Evolutionary conservation across 2,329 filamentous ascomycete genomes (phyloP).

Genomic region (Aureobasidium pullulans): DNA sequence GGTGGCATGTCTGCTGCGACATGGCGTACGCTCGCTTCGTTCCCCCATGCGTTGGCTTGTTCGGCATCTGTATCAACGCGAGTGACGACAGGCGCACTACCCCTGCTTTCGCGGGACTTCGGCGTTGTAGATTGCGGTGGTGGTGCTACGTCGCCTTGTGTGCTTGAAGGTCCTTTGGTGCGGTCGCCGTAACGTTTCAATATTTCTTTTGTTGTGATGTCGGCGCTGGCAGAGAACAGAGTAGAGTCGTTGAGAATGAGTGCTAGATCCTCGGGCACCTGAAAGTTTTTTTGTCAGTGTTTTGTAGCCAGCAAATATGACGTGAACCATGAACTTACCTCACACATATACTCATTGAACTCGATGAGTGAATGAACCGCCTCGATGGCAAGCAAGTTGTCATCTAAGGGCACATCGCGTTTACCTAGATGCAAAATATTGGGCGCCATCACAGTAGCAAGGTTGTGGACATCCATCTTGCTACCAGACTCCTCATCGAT

Average conservation of each 20-base stretch:
- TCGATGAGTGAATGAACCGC: constrained; percentile 86
- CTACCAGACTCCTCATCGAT: constrained; percentile 94
- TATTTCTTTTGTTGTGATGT: constrained; percentile 95
- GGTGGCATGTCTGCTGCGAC: constrained; percentile 38
- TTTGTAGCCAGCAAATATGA: neutral
- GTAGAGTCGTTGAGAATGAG: constrained; percentile 76
- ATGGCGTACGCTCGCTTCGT: constrained; percentile 76
- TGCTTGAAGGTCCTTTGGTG: constrained; percentile 43
- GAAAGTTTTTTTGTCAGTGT: constrained; percentile 21
- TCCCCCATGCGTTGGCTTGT: constrained; percentile 62
- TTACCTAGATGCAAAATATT: constrained; percentile 65
- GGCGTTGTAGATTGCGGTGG: constrained; percentile 20
- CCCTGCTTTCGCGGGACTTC: constrained; percentile 27
- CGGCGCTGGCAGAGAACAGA: constrained; percentile 72
- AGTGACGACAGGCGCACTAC: constrained; percentile 51
- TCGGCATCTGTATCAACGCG: constrained; percentile 82
- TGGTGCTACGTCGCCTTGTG: constrained; percentile 25
- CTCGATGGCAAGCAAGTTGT: constrained; percentile 88
- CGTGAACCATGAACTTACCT: constrained; percentile 56
- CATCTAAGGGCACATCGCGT: constrained; percentile 57
- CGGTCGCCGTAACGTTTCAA: constrained; percentile 87
- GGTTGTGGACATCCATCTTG: constrained; percentile 98
- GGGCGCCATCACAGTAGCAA: constrained; percentile 93
- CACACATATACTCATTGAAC: constrained; percentile 92
- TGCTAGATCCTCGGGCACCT: constrained; percentile 91